phyloP scores from a whole-genome alignment of 768 basidiomycete genomes.

The Tulasnella sp. region DNA sequence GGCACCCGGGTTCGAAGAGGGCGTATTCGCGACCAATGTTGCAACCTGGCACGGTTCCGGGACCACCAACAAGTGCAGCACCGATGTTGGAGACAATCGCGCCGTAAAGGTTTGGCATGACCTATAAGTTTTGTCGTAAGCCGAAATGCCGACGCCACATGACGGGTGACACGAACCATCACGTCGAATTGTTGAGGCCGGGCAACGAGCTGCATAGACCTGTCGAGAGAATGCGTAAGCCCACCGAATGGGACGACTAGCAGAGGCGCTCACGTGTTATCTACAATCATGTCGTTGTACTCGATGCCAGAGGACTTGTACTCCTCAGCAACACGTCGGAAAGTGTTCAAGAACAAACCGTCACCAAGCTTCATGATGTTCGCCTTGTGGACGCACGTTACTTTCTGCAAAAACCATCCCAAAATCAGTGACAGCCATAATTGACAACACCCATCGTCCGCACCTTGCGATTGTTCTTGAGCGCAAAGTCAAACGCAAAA shows the following conservation, averaged over 20 bases:
- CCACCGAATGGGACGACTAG: neutral
- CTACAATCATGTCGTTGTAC: constrained; percentile 97
- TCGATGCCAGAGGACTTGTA: constrained; percentile 87
- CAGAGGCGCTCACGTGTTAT: constrained; percentile 65
- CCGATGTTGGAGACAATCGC: constrained; percentile 98
- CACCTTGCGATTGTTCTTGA: constrained; percentile 97
- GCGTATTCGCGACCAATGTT: constrained; percentile 97
- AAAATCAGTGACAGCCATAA: neutral
- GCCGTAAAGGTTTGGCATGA: constrained; percentile 46
- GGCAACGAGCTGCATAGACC: constrained; percentile 97
- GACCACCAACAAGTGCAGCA: constrained; percentile 95
- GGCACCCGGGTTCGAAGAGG: constrained; percentile 96
- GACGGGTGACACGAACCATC: constrained; percentile 84
- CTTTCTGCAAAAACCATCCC: constrained; percentile 49
- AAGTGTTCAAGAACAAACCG: constrained; percentile 96
- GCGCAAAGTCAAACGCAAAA: constrained; percentile 97
- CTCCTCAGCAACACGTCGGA: constrained; percentile 91
- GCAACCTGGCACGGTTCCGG: constrained; percentile 95
- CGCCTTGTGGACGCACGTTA: constrained; percentile 99
- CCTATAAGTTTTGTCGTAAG: too few species aligned
- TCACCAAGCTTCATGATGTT: constrained; percentile 99
- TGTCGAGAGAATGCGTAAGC: constrained; percentile 26
- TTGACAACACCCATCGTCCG: constrained; percentile 17
- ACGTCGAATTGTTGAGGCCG: constrained; percentile 95
- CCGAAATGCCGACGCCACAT: neutral